Evolutionary conservation across 768 basidiomycete species (phyloP).

Genomic region (Neoboletus subvelutipes): DNA sequence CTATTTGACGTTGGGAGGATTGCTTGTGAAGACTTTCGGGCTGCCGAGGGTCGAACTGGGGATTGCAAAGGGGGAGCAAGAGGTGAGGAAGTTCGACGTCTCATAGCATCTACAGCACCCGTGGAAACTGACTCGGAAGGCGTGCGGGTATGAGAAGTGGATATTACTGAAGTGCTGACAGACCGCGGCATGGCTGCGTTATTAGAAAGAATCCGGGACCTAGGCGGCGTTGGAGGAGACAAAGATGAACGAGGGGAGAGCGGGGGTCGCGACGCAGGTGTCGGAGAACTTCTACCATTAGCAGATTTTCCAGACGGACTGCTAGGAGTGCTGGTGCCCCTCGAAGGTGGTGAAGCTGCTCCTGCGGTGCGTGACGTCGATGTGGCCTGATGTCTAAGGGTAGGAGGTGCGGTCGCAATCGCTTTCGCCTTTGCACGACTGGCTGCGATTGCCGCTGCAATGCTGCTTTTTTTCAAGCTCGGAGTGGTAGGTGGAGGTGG

Average conservation of each 20-base stretch:
- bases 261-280: constrained; percentile 40
- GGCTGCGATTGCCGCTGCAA: constrained; percentile 86
- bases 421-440: constrained; percentile 86
- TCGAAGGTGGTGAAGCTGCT: constrained; percentile 41
- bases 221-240: constrained; percentile 45
- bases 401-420: constrained; percentile 79
- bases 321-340: constrained; percentile 40
- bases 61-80: constrained; percentile 34
- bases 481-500: constrained; percentile 56
- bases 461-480: constrained; percentile 70
- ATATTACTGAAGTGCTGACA: constrained; percentile 35
- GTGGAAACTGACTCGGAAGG: constrained; percentile 38
- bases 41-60: constrained; percentile 32
- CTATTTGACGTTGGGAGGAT: constrained; percentile 36
- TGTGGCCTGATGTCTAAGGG: constrained; percentile 78
- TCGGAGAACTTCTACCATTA: constrained; percentile 37
- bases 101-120: constrained; percentile 29
- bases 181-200: constrained; percentile 42
- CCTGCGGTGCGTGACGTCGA: constrained; percentile 59
- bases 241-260: constrained; percentile 50
- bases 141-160: constrained; percentile 44
- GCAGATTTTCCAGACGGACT: constrained; percentile 46
- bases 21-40: constrained; percentile 42
- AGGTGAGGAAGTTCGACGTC: constrained; percentile 52
- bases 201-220: constrained; percentile 41